A percentile compares a stretch with the other conserved stretches of the same genome.
These are phyloP conservation scores for Psilocybe sp. DNA, from an alignment of 768 basidiomycete genomes.

Conservation along the genomic window DNA sequence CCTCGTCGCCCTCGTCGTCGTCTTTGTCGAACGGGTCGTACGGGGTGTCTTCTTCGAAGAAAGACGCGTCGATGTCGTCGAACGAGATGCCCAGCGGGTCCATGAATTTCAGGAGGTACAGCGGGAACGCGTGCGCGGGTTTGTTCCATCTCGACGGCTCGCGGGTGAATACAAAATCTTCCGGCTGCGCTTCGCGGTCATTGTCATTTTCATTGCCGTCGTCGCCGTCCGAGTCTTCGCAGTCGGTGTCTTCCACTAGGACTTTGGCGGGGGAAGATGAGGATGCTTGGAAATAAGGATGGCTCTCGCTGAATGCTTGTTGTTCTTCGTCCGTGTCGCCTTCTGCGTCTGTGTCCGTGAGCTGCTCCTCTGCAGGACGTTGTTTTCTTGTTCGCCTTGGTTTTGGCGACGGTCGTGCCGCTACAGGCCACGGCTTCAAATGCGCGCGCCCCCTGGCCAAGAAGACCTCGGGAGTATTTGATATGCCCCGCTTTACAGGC, in stretches of 20 bases:
- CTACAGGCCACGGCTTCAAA: slow-evolving; percentile 24
- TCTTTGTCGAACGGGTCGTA: slow-evolving; percentile 21
- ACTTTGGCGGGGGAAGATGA: slow-evolving; percentile 9
- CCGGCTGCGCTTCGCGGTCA: slow-evolving; percentile 12
- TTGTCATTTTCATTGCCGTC: slow-evolving; percentile 12
- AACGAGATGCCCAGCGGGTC: slow-evolving; percentile 13
- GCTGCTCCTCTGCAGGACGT: not conserved
- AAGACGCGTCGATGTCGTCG: slow-evolving; percentile 15
- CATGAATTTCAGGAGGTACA: slow-evolving; percentile 26
- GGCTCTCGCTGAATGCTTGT: slow-evolving; percentile 18
- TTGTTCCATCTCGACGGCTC: slow-evolving; percentile 29
- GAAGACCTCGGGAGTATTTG: slow-evolving; percentile 65
- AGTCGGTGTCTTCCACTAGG: slow-evolving; percentile 17
- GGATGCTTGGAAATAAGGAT: slow-evolving; percentile 16
- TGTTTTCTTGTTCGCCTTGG: slow-evolving; percentile 1
- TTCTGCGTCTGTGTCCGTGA: slow-evolving; percentile 13
- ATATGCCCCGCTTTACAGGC: slow-evolving; percentile 50
- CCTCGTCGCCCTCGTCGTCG: slow-evolving; percentile 15
- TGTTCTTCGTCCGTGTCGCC: slow-evolving; percentile 20
- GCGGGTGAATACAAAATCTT: slow-evolving; percentile 11
- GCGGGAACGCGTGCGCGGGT: slow-evolving; percentile 24
- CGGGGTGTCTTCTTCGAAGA: slow-evolving; percentile 11
- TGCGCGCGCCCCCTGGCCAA: slow-evolving; percentile 43
- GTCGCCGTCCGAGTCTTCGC: slow-evolving; percentile 13
- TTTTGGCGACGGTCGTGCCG: slow-evolving; percentile 18